These are phyloP conservation scores for Guadua angustifolia DNA, from an alignment of 176 grass and related monocot genomes.

Conservation along the genomic window DNA sequence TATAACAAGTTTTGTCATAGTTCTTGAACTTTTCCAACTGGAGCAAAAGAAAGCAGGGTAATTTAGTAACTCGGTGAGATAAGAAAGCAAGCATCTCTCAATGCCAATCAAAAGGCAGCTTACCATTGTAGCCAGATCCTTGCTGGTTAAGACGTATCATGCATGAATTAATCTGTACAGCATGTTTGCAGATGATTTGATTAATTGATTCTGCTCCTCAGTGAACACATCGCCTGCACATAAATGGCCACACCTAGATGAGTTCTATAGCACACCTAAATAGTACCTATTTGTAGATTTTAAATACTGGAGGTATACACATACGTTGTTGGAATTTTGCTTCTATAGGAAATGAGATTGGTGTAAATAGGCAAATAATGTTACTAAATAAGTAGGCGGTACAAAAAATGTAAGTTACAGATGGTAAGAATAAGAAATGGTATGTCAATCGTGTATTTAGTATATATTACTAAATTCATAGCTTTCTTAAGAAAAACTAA, in stretches of 20 bases:
- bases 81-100: no score
- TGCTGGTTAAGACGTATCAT: no score
- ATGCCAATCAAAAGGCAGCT: no score
- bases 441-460: background rate
- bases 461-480: constrained; percentile 3
- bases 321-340: constrained; percentile 24
- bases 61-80: no score
- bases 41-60: no score
- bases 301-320: background rate
- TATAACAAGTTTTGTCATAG: constrained; percentile 39
- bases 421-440: constrained; percentile 19
- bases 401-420: constrained; percentile 17
- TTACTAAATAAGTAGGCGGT: constrained; percentile 9
- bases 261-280: constrained; percentile 24
- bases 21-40: no score
- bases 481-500: constrained; percentile 27
- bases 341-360: constrained; percentile 28
- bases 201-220: no score
- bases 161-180: no score
- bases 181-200: no score
- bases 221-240: no score
- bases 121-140: no score
- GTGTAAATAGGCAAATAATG: constrained; percentile 34
- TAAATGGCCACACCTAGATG: constrained; percentile 29
- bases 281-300: constrained; percentile 9